Conservation (phyloP, 768 basidiomycete genomes). For the Ramaria rubella region DNA sequence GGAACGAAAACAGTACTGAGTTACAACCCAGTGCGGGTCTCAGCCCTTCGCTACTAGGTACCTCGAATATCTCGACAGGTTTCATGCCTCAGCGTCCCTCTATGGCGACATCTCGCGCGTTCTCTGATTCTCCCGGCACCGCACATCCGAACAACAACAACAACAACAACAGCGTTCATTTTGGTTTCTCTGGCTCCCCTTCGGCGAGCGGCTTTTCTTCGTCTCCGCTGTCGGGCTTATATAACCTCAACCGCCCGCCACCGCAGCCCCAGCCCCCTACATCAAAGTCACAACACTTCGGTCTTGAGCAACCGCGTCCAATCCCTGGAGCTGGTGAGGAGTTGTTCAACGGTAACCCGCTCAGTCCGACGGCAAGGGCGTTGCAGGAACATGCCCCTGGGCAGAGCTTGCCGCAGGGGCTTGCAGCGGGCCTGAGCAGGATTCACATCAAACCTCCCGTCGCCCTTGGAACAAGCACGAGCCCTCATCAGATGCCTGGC, state of each 20-base stretch:
- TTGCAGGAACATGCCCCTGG: constrained; percentile 85
- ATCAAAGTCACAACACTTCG: constrained; percentile 41
- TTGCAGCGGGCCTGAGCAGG: constrained; percentile 85
- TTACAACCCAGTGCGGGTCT: constrained; percentile 1
- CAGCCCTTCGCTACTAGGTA: constrained; percentile 14
- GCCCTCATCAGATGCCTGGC: constrained; percentile 4
- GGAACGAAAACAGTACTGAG: constrained; percentile 50
- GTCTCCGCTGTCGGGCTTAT: constrained; percentile 1
- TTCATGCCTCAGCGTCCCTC: constrained; percentile 10
- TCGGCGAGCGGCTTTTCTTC: constrained; percentile 4
- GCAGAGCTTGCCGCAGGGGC: constrained; percentile 84
- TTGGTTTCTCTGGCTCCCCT: constrained; percentile 6
- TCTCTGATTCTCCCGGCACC: constrained; percentile 4
- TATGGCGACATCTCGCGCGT: neutral
- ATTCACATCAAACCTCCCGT: constrained; percentile 63
- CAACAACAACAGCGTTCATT: no score
- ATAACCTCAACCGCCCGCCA: neutral
- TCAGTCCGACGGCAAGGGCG: constrained; percentile 59
- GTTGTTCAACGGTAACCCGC: constrained; percentile 11
- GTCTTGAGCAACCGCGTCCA: constrained; percentile 27
- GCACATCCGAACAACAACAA: neutral
- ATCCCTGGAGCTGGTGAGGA: constrained; percentile 22
- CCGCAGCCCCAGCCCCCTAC: constrained; percentile 29
- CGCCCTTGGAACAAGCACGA: constrained; percentile 10
- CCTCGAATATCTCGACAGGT: constrained; percentile 15